Evolutionary conservation across 2,329 filamentous ascomycete species (phyloP).

Genomic region (Sclerotinia sclerotiorum): DNA sequence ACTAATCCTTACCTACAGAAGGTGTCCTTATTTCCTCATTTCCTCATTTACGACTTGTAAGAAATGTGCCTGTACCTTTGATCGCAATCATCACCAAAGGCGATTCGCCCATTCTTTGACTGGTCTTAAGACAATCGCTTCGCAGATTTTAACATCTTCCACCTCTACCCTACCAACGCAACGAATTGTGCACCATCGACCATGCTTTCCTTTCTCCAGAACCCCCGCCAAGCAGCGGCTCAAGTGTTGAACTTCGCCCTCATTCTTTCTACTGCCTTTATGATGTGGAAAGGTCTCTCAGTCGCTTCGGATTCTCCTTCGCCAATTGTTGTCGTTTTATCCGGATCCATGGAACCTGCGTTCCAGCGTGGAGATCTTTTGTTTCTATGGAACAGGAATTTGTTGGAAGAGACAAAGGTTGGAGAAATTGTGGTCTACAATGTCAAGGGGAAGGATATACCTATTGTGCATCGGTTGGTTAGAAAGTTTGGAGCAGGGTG

Average conservation of each 20-base stretch:
- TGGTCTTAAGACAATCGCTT: not conserved
- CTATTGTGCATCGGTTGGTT: constrained; percentile 92
- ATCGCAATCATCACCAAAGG: constrained; percentile 1
- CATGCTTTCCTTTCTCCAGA: constrained; percentile 59
- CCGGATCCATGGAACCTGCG: constrained; percentile 61
- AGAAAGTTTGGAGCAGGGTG: constrained; percentile 66
- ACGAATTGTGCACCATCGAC: constrained; percentile 18
- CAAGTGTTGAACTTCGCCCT: constrained; percentile 73
- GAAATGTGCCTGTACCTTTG: constrained; percentile 12
- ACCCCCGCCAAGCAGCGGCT: constrained; percentile 63
- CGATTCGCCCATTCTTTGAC: not conserved
- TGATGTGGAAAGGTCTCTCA: constrained; percentile 71
- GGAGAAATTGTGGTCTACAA: constrained; percentile 77
- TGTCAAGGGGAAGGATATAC: constrained; percentile 84
- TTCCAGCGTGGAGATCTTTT: constrained; percentile 60
- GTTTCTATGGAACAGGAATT: constrained; percentile 58
- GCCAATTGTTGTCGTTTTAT: constrained; percentile 61
- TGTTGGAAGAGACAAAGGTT: constrained; percentile 58
- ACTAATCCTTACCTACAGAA: constrained; percentile 1
- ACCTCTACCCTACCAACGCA: too few species aligned
- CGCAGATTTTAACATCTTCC: not conserved
- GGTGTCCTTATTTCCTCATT: constrained; percentile 15
- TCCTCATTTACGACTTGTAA: not conserved
- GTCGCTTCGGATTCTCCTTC: constrained; percentile 60
- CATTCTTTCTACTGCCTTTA: constrained; percentile 71